A percentile compares a stretch with the other conserved stretches of the same genome.
Conservation (phyloP, 2,329 filamentous ascomycete species). For the Escovopsis sp. region DNA sequence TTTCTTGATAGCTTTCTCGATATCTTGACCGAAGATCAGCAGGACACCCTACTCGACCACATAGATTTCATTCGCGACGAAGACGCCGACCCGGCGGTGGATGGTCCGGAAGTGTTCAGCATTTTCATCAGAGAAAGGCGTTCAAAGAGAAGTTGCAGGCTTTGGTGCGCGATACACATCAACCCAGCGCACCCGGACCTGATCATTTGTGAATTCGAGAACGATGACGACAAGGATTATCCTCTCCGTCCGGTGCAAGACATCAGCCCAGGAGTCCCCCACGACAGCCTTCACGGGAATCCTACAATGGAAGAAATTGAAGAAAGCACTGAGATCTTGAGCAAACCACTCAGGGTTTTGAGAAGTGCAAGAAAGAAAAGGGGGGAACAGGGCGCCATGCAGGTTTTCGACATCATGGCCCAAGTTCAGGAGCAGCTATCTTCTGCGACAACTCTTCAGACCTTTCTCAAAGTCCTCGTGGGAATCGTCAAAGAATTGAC, state of each 20-base stretch:
- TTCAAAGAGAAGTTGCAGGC: slow-evolving; percentile 40
- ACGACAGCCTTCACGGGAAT: slow-evolving; percentile 58
- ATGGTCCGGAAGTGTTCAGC: slow-evolving; percentile 77
- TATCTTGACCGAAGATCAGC: slow-evolving; percentile 68
- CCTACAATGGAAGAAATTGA: slow-evolving; percentile 60
- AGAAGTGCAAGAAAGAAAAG: slow-evolving; percentile 59
- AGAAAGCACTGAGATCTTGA: slow-evolving; percentile 61
- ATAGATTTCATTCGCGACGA: slow-evolving; percentile 80
- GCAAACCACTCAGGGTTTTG: slow-evolving; percentile 62
- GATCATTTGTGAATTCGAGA: slow-evolving; percentile 76
- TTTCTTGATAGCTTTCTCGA: slow-evolving; percentile 62
- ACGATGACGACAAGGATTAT: slow-evolving; percentile 58
- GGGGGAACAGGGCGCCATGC: slow-evolving; percentile 71
- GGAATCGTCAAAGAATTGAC: slow-evolving; percentile 82
- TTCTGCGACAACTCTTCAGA: slow-evolving; percentile 52
- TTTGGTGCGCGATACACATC: slow-evolving; percentile 81
- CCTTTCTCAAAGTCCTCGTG: slow-evolving; percentile 65
- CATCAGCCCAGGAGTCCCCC: slow-evolving; percentile 43
- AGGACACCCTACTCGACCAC: slow-evolving; percentile 71
- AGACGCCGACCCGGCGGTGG: slow-evolving; percentile 55
- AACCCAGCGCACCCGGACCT: slow-evolving; percentile 52
- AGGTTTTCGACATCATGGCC: slow-evolving; percentile 82
- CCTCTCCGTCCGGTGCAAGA: slow-evolving; percentile 51
- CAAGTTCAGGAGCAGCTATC: slow-evolving; percentile 81
- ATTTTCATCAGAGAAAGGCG: slow-evolving; percentile 50